phyloP scores from a whole-genome alignment of 2,329 filamentous ascomycete genomes.

The Teratosphaeria zuluensis region DNA sequence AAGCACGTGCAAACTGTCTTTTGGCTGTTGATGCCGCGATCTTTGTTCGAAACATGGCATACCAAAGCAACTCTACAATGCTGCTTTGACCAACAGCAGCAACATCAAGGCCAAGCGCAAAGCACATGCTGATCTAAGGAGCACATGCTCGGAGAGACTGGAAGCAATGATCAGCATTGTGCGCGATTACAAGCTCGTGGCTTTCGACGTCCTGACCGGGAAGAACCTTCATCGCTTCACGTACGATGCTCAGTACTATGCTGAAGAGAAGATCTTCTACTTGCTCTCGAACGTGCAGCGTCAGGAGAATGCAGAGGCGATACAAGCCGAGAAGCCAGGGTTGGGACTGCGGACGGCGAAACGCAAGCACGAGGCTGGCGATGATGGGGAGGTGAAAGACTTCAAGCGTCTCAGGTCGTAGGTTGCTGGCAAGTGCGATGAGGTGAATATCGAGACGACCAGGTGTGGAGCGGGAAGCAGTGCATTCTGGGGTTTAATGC shows the following conservation, averaged over 20 bases:
- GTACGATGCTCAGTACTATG: conserved; percentile 1
- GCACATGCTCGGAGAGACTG: conserved; percentile 3
- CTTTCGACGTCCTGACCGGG: conserved; percentile 2
- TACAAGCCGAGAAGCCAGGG: neutral
- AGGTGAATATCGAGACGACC: neutral
- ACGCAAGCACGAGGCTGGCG: neutral
- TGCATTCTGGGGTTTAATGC: neutral
- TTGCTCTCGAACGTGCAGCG: conserved; percentile 1
- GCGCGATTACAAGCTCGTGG: conserved; percentile 1
- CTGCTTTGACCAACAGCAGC: neutral
- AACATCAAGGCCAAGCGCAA: neutral
- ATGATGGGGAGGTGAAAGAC: neutral
- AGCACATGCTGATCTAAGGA: neutral
- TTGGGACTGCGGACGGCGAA: conserved; percentile 7
- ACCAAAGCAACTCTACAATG: neutral
- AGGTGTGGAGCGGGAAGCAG: neutral
- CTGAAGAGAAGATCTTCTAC: neutral
- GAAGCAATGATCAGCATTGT: conserved; percentile 1
- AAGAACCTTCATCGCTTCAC: conserved; percentile 1
- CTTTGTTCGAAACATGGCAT: conserved; percentile 1
- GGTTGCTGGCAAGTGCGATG: neutral
- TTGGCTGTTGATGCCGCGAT: conserved; percentile 2
- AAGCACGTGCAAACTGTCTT: conserved; percentile 2
- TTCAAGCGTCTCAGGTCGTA: neutral
- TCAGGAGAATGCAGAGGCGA: neutral